A percentile compares a stretch with the other conserved stretches of the same genome.
phyloP scores from a whole-genome alignment of 352 stramenopile species.

The Albugo laibachii region DNA sequence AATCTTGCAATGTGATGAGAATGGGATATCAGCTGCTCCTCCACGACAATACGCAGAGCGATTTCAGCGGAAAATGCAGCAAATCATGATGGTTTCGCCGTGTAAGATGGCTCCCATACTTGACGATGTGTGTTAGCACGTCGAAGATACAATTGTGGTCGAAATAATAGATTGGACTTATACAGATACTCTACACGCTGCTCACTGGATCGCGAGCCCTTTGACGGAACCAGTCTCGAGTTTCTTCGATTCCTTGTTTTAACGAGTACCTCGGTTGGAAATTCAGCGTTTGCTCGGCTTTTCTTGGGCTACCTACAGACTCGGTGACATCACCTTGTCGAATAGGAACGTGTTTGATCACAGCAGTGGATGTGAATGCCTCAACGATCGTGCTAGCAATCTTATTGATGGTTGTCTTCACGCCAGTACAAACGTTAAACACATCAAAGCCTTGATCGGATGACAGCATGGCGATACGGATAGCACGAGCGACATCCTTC shows the following conservation, averaged over 20 bases:
- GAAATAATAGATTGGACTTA: too few relatives aligned
- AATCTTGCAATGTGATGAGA: slow-evolving; percentile 34
- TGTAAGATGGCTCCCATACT: slow-evolving; percentile 12
- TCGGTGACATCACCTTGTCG: slow-evolving; percentile 65
- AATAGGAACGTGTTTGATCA: slow-evolving; percentile 43
- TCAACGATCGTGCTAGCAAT: slow-evolving; percentile 45
- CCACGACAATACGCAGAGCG: slow-evolving; percentile 50
- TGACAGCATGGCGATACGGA: slow-evolving; percentile 58
- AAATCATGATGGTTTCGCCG: slow-evolving; percentile 66
- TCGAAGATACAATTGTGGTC: too few relatives aligned
- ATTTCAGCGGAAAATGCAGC: slow-evolving; percentile 68
- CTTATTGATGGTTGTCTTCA: slow-evolving; percentile 45
- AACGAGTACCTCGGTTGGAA: slow-evolving; percentile 52
- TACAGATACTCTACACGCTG: too few relatives aligned
- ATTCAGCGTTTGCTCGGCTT: slow-evolving; percentile 44
- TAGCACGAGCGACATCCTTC: slow-evolving; percentile 64
- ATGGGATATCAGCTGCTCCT: slow-evolving; percentile 63
- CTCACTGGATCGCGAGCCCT: too few relatives aligned
- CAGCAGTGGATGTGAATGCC: slow-evolving; percentile 37
- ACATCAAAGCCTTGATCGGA: slow-evolving; percentile 48
- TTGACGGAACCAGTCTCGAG: slow-evolving; percentile 47
- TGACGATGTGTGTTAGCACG: too few relatives aligned
- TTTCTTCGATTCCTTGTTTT: slow-evolving; percentile 38
- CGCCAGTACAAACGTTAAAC: slow-evolving; percentile 69
- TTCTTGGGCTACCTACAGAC: slow-evolving; percentile 48